These are phyloP conservation scores for Rubroboletus satanas DNA, from an alignment of 768 basidiomycete species.

Conservation along the genomic window DNA sequence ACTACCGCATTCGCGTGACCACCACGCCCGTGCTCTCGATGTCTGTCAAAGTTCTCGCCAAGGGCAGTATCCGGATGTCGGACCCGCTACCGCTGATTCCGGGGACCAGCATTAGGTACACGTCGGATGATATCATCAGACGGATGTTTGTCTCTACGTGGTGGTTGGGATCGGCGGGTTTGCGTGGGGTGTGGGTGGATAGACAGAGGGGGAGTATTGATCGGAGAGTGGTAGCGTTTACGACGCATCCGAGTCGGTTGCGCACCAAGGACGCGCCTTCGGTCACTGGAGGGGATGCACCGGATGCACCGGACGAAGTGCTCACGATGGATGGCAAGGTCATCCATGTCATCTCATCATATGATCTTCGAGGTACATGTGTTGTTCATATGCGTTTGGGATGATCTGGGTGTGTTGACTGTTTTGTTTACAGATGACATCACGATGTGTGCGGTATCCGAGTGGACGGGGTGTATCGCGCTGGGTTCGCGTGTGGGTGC, in stretches of 20 bases:
- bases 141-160: slow-evolving; percentile 13
- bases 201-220: slow-evolving; percentile 13
- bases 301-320: not conserved
- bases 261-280: not conserved
- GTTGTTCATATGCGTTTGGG: not conserved
- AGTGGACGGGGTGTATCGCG: slow-evolving; percentile 41
- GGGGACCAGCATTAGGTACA: not conserved
- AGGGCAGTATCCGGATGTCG: not conserved
- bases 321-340: slow-evolving; percentile 11
- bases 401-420: not conserved
- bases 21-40: slow-evolving; percentile 30
- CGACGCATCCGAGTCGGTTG: slow-evolving; percentile 11
- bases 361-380: slow-evolving; percentile 30
- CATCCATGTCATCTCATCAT: slow-evolving; percentile 20
- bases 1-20: slow-evolving; percentile 38
- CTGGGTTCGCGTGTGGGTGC: slow-evolving; percentile 40
- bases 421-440: slow-evolving; percentile 38
- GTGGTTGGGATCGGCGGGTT: slow-evolving; percentile 18
- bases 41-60: slow-evolving; percentile 38
- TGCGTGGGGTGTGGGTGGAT: slow-evolving; percentile 26
- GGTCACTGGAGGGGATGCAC: not conserved
- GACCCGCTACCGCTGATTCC: not conserved
- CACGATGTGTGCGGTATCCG: slow-evolving; percentile 43
- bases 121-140: not conserved
- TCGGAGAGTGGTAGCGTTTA: slow-evolving; percentile 21